These are phyloP conservation scores for Tausonia pullulans DNA, from an alignment of 1,284 basidiomycete genomes.

Conservation along the genomic window DNA sequence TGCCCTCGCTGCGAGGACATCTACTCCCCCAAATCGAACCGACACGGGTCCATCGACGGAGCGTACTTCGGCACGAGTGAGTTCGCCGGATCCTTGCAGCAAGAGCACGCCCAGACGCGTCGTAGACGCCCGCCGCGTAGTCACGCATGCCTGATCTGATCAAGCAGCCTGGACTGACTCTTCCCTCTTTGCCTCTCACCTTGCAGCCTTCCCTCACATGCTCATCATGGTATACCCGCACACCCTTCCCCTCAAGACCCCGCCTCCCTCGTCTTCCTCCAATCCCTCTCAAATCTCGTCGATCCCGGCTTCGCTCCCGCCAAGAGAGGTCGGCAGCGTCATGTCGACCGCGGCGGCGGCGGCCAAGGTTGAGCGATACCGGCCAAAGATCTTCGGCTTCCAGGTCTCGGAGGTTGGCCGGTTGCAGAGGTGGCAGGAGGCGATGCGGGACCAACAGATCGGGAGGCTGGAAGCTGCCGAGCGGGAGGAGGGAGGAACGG, in stretches of 20 bases:
- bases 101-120: not conserved
- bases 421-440: slow-evolving; percentile 84
- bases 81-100: not conserved
- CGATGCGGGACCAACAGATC: slow-evolving; percentile 56
- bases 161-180: not conserved
- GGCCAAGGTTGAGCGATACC: slow-evolving; percentile 75
- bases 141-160: not conserved
- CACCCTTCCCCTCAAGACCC: slow-evolving; percentile 70
- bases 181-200: not conserved
- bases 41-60: slow-evolving; percentile 89
- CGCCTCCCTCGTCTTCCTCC: slow-evolving; percentile 21
- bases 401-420: slow-evolving; percentile 86
- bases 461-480: slow-evolving; percentile 34
- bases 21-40: slow-evolving; percentile 85
- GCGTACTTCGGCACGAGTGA: slow-evolving; percentile 83
- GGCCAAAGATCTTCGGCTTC: slow-evolving; percentile 88
- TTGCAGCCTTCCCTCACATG: slow-evolving; percentile 69
- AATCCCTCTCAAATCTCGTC: not conserved
- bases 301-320: slow-evolving; percentile 1
- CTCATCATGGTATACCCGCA: slow-evolving; percentile 89
- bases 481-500: slow-evolving; percentile 24
- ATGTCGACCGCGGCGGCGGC: slow-evolving; percentile 62
- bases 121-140: no score
- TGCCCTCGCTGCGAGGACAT: slow-evolving; percentile 94
- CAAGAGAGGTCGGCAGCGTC: slow-evolving; percentile 22